Evolutionary conservation across 768 basidiomycete species (phyloP).

Genomic region (Mycena pura): DNA sequence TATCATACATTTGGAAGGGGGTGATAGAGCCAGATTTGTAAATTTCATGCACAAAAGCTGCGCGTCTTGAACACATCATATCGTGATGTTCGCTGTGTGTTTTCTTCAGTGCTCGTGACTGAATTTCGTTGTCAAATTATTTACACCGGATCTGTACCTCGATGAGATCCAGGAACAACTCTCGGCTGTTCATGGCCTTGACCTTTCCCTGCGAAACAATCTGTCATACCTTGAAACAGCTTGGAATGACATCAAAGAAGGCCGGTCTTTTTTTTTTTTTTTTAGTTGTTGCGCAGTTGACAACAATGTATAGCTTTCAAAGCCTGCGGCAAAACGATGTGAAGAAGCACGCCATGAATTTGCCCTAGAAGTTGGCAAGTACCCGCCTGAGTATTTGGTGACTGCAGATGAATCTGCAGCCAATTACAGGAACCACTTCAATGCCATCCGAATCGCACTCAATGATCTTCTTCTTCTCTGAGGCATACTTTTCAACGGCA

Average conservation of each 20-base stretch:
- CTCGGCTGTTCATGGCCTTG: slow-evolving; percentile 2
- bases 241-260: slow-evolving; percentile 18
- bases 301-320: slow-evolving; percentile 14
- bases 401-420: slow-evolving; percentile 26
- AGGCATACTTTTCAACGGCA: no score
- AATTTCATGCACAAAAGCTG: no score
- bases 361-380: slow-evolving; percentile 16
- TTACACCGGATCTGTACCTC: slow-evolving; percentile 27
- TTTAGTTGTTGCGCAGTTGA: not conserved
- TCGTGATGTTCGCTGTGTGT: no score
- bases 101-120: not conserved
- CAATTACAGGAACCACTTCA: no score
- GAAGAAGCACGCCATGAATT: slow-evolving; percentile 12
- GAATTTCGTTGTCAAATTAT: not conserved
- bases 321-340: slow-evolving; percentile 14
- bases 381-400: slow-evolving; percentile 18
- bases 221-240: slow-evolving; percentile 14
- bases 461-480: no score
- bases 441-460: no score
- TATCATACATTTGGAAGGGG: no score
- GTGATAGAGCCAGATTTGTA: no score
- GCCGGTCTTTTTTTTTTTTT: not conserved
- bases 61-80: no score
- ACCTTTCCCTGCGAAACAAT: slow-evolving; percentile 20
- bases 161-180: slow-evolving; percentile 26